These are phyloP conservation scores for Plasmodium fragile DNA, from an alignment of 169 alveolate genomes.

Conservation along the genomic window DNA sequence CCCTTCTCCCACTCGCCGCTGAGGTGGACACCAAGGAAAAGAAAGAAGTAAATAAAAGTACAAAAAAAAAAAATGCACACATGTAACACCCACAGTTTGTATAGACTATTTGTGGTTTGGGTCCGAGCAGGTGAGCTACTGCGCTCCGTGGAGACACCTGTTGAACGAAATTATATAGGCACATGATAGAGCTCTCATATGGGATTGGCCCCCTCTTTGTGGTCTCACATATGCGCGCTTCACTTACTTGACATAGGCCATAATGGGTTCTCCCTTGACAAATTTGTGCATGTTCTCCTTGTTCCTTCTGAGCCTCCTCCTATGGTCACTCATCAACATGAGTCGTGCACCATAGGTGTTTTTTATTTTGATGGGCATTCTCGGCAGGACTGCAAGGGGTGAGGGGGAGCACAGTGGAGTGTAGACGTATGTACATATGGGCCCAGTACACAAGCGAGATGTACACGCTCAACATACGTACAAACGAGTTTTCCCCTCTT, in stretches of 20 bases:
- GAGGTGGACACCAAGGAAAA: not conserved
- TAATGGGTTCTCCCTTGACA: constrained; percentile 61
- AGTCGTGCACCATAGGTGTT: constrained; percentile 79
- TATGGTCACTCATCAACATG: constrained; percentile 53
- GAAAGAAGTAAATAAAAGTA: not conserved
- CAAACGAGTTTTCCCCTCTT: not conserved
- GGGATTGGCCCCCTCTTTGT: not conserved
- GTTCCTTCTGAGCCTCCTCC: constrained; percentile 43
- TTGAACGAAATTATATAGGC: not conserved
- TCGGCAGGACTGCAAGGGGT: constrained; percentile 80
- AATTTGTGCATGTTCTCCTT: constrained; percentile 47
- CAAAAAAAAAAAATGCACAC: not conserved
- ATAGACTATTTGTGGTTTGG: no score
- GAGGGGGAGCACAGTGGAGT: not conserved
- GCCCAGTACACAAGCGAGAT: no score
- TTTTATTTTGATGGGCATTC: constrained; percentile 84
- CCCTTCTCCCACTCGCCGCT: constrained; percentile 88
- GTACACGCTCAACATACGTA: not conserved
- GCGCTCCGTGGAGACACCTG: not conserved
- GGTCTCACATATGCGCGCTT: not conserved
- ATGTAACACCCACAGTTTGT: not conserved
- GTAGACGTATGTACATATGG: not conserved
- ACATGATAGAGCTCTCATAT: not conserved
- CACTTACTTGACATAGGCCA: constrained; percentile 68
- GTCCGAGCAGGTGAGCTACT: not conserved